Evolutionary conservation across 2,329 filamentous ascomycete genomes (phyloP).

Genomic region (Berkeleyomyces rouxiae): DNA sequence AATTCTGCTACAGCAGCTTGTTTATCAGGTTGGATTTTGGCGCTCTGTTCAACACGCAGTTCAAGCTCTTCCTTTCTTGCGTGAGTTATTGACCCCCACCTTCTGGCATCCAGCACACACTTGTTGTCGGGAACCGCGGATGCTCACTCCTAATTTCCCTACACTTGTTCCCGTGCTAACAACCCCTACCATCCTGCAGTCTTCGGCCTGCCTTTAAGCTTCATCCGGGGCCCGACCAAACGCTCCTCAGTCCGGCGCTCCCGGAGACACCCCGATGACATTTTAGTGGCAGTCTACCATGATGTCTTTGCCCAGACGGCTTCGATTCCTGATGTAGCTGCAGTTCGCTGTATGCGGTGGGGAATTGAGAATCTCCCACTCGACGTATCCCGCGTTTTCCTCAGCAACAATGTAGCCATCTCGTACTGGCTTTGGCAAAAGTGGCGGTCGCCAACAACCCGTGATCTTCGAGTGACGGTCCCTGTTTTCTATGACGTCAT

Average conservation of each 20-base stretch:
- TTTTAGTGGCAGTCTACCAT: slow-evolving; percentile 17
- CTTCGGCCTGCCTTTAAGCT: slow-evolving; percentile 4
- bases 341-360: slow-evolving; percentile 62
- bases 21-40: slow-evolving; percentile 7
- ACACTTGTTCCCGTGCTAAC: neutral
- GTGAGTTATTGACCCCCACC: slow-evolving; percentile 27
- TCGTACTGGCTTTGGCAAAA: slow-evolving; percentile 64
- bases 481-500: slow-evolving; percentile 37
- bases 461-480: slow-evolving; percentile 47
- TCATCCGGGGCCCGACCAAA: slow-evolving; percentile 4
- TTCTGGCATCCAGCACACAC: neutral
- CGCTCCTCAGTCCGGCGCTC: slow-evolving; percentile 8
- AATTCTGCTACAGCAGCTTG: slow-evolving; percentile 9
- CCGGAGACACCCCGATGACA: slow-evolving; percentile 9
- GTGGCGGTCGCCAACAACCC: slow-evolving; percentile 25
- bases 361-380: slow-evolving; percentile 57
- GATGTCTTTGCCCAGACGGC: slow-evolving; percentile 45
- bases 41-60: neutral
- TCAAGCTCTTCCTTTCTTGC: slow-evolving; percentile 49
- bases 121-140: neutral
- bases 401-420: slow-evolving; percentile 54
- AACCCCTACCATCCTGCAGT: slow-evolving; percentile 9
- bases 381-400: slow-evolving; percentile 56
- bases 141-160: too few relatives aligned
- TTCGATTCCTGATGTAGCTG: slow-evolving; percentile 60